These are phyloP conservation scores for Cystobasidium sp. DNA, from an alignment of 1,284 basidiomycete genomes.

Conservation along the genomic window DNA sequence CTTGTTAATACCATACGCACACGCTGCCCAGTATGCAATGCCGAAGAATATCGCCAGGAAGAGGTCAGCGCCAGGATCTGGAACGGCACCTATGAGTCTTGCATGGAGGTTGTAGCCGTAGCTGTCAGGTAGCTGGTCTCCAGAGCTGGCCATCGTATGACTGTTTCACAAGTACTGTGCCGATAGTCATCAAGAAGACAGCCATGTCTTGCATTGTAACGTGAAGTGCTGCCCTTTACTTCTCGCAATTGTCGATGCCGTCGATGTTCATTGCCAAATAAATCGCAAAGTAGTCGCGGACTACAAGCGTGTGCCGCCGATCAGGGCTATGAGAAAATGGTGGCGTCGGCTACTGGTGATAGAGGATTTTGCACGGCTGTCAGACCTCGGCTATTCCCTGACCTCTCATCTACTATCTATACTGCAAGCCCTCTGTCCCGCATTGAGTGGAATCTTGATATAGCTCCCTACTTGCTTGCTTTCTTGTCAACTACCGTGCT, in stretches of 20 bases:
- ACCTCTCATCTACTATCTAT: not conserved
- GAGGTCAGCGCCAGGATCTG: conserved; percentile 25
- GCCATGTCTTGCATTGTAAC: not conserved
- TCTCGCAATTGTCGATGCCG: not conserved
- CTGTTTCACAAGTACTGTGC: not conserved
- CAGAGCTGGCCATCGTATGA: conserved; percentile 3
- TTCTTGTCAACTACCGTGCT: too few species aligned
- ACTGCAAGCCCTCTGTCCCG: not conserved
- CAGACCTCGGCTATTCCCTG: not conserved
- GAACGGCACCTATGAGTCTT: conserved; percentile 38
- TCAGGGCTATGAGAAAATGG: not conserved
- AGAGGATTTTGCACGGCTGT: not conserved
- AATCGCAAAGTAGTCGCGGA: not conserved
- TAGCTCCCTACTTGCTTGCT: too few species aligned
- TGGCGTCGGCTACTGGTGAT: not conserved
- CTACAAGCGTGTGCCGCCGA: not conserved
- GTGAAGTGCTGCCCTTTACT: not conserved
- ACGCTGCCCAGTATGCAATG: conserved; percentile 27
- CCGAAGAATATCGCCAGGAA: conserved; percentile 35
- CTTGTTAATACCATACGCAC: conserved; percentile 11
- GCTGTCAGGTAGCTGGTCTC: conserved; percentile 27
- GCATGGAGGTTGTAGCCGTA: conserved; percentile 40
- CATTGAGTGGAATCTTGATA: too few species aligned
- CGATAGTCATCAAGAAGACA: not conserved
- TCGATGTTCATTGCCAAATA: conserved; percentile 28